Conservation (phyloP, 2,329 filamentous ascomycete species). For the Cladobotryum protrusum region DNA sequence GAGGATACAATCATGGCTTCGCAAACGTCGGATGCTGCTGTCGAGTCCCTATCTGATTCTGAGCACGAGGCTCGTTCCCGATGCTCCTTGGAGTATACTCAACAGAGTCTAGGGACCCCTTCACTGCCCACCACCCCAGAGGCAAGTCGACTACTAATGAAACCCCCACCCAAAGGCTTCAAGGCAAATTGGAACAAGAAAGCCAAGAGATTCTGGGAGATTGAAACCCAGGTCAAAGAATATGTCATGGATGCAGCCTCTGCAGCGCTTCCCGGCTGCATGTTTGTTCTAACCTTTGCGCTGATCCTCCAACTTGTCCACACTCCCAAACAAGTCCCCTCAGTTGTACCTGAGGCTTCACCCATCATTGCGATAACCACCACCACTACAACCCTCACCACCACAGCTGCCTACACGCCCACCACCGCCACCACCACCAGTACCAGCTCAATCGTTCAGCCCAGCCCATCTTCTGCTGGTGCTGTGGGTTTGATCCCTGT, state of each 20-base stretch:
- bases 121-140: constrained; percentile 34
- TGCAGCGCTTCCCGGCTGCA: constrained; percentile 19
- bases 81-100: constrained; percentile 43
- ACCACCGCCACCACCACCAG: constrained; percentile 14
- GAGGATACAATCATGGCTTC: constrained; percentile 10
- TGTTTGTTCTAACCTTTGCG: constrained; percentile 19
- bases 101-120: constrained; percentile 41
- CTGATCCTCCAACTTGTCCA: constrained; percentile 23
- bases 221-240: constrained; percentile 11
- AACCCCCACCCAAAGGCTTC: constrained; percentile 8
- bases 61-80: constrained; percentile 36
- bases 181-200: constrained; percentile 11
- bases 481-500: constrained; percentile 25
- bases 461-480: constrained; percentile 12
- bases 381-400: constrained; percentile 15
- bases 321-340: constrained; percentile 11
- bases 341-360: constrained; percentile 5
- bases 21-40: constrained; percentile 7
- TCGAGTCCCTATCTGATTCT: constrained; percentile 22
- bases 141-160: constrained; percentile 23
- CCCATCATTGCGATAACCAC: constrained; percentile 18
- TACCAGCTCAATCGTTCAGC: constrained; percentile 20
- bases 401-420: constrained; percentile 9
- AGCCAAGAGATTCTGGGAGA: constrained; percentile 14
- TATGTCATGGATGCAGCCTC: constrained; percentile 14